Conservation (phyloP, 257 asterid genomes). For the Jacaranda mimosifolia region DNA sequence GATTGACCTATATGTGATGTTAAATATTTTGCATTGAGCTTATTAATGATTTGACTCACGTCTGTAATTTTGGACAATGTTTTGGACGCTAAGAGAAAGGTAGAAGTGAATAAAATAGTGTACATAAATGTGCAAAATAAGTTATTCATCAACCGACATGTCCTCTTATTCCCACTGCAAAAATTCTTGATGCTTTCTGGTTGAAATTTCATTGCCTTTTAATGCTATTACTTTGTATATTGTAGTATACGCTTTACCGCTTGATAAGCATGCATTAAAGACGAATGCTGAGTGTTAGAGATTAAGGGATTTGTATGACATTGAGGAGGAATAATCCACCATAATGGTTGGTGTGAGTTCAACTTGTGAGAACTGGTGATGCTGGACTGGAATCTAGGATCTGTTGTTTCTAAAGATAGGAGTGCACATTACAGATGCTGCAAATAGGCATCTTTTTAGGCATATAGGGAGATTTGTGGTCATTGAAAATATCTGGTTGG, state of each 20-base stretch:
- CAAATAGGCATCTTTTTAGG: conserved; percentile 24
- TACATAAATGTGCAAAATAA: background rate
- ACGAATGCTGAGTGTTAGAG: conserved; percentile 3
- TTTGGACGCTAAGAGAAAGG: background rate
- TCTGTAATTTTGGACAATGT: background rate
- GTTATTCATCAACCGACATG: background rate
- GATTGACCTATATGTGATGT: conserved; percentile 23
- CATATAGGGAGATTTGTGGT: background rate
- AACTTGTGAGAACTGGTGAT: conserved; percentile 9
- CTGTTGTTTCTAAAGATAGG: background rate
- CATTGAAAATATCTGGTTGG: background rate
- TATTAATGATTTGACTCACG: background rate
- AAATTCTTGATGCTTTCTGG: background rate
- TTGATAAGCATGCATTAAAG: background rate
- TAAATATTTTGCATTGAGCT: background rate
- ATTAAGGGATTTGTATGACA: background rate
- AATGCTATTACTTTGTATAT: background rate
- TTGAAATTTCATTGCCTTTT: background rate
- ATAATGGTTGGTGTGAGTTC: conserved; percentile 21
- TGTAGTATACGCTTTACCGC: background rate
- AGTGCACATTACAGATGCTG: conserved; percentile 1
- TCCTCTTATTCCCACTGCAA: background rate
- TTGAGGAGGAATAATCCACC: background rate
- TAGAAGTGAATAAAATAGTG: conserved; percentile 9
- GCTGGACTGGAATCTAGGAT: conserved; percentile 6